These are phyloP conservation scores for Silene coronaria DNA, from an alignment of 179 eudicot species.

Conservation along the genomic window DNA sequence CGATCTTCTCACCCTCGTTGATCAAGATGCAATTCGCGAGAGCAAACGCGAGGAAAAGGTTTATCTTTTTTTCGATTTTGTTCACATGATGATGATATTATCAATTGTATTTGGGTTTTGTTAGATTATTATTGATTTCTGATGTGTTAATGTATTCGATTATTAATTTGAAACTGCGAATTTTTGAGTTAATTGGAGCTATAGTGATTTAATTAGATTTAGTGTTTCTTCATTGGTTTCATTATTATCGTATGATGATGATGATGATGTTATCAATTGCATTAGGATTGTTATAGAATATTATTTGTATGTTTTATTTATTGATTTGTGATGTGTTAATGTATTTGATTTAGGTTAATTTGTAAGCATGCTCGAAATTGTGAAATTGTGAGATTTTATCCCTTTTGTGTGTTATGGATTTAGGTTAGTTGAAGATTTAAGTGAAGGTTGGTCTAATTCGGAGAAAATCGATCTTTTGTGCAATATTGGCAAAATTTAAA, in stretches of 20 bases:
- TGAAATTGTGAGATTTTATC: background rate
- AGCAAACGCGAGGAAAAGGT: slow-evolving; percentile 93
- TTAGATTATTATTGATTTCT: background rate
- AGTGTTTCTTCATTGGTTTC: no score
- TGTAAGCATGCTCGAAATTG: background rate
- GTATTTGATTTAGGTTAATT: background rate
- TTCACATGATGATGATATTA: background rate
- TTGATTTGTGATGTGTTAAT: no score
- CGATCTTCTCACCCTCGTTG: slow-evolving; percentile 56
- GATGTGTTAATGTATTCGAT: background rate
- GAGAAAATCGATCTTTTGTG: background rate
- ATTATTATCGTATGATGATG: no score
- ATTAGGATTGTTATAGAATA: no score
- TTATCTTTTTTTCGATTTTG: background rate
- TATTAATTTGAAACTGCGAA: no score
- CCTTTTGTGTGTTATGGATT: background rate
- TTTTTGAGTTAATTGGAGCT: no score
- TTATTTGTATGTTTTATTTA: no score
- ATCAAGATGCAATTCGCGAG: slow-evolving; percentile 39
- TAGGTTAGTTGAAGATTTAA: slow-evolving; percentile 2
- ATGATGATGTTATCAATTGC: no score
- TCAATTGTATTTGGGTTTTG: background rate
- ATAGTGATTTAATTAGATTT: no score
- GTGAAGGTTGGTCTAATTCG: background rate
- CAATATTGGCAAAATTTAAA: no score